Percentiles rank a stretch among this genome's conserved stretches.
These are phyloP conservation scores for Amaranthus cruentus DNA, from an alignment of 148 eudicot species.

Conservation along the genomic window DNA sequence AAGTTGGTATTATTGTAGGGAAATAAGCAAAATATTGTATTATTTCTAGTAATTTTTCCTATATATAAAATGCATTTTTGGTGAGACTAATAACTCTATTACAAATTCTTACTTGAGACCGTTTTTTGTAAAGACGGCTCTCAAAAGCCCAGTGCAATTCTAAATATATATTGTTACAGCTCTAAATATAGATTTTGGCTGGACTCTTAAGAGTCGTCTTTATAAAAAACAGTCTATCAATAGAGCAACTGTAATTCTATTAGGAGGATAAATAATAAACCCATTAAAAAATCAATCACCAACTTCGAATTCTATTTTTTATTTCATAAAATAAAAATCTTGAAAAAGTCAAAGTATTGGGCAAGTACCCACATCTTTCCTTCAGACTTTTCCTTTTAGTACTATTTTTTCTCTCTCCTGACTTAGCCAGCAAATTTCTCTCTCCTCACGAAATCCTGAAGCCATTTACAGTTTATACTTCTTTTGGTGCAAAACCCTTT, in stretches of 20 bases:
- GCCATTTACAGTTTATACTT: conserved; percentile 9
- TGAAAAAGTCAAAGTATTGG: conserved; percentile 32
- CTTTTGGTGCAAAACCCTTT: conserved; percentile 13
- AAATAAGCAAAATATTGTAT: no score
- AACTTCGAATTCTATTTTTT: neutral
- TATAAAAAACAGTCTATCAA: no score
- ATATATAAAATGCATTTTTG: no score
- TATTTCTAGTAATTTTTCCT: no score
- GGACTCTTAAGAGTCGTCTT: no score
- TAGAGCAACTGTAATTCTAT: conserved; percentile 3
- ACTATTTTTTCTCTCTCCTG: conserved; percentile 1
- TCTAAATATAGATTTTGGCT: no score
- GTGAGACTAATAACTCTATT: no score
- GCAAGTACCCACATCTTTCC: conserved; percentile 13
- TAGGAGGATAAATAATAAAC: neutral
- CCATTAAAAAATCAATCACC: conserved; percentile 2
- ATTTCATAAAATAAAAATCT: neutral
- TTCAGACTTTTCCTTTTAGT: conserved; percentile 2
- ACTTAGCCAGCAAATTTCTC: conserved; percentile 16
- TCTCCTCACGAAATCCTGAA: conserved; percentile 25
- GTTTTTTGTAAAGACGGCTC: no score
- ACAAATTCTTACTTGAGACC: no score
- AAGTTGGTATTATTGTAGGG: no score
- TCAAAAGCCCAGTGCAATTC: no score
- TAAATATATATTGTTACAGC: no score